phyloP scores from a whole-genome alignment of 495 filamentous ascomycete species.

The Hyaloscypha finlandica region DNA sequence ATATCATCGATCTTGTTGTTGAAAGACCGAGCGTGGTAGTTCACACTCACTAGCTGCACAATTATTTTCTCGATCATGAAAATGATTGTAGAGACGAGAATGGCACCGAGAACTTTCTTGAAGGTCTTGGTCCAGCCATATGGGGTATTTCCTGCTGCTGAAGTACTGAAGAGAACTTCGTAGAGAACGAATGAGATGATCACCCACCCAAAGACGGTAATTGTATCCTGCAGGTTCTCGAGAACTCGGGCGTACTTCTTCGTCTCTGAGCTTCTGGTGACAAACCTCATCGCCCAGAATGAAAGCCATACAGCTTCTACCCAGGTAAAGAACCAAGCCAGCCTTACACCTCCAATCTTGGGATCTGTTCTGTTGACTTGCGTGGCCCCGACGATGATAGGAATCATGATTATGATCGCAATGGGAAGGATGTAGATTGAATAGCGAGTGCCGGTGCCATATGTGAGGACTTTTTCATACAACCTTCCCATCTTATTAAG shows the following conservation, averaged over 20 bases:
- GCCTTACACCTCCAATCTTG: conserved; percentile 56
- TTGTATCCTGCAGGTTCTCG: conserved; percentile 31
- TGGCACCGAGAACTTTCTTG: conserved; percentile 13
- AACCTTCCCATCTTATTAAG: conserved; percentile 32
- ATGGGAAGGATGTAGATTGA: conserved; percentile 65
- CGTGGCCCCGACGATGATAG: conserved; percentile 63
- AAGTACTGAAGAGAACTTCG: conserved; percentile 6
- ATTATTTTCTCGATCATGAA: conserved; percentile 67
- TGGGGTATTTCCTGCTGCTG: conserved; percentile 7
- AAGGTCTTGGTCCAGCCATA: conserved; percentile 1
- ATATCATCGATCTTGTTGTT: conserved; percentile 62
- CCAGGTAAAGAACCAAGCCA: conserved; percentile 69
- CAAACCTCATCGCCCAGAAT: conserved; percentile 63
- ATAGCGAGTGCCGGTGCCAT: conserved; percentile 65
- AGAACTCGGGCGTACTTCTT: conserved; percentile 68
- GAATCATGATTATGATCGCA: conserved; percentile 58
- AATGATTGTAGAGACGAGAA: conserved; percentile 40
- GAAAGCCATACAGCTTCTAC: conserved; percentile 66
- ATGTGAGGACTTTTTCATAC: conserved; percentile 64
- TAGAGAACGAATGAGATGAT: conserved; percentile 14
- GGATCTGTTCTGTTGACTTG: conserved; percentile 40
- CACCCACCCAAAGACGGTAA: background rate
- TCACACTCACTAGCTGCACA: conserved; percentile 79
- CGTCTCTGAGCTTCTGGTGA: conserved; percentile 62
- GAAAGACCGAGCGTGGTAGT: conserved; percentile 80